A percentile compares a stretch with the other conserved stretches of the same genome.
Evolutionary conservation across 2,329 filamentous ascomycete species (phyloP).

Genomic region (Fusarium abutilonis): DNA sequence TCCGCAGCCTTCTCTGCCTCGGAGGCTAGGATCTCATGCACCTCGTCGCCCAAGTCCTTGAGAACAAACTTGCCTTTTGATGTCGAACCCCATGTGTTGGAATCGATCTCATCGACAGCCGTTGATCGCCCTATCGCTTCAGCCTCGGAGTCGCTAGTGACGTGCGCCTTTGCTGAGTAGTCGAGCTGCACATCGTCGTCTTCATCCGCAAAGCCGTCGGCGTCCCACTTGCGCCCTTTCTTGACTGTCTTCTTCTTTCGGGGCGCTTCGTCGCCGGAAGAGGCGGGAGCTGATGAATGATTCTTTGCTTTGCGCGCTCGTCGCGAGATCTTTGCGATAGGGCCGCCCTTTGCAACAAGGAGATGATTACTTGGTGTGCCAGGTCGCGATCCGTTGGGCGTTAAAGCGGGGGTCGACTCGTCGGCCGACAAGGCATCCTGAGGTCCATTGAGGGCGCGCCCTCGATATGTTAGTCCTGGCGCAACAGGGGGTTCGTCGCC

Average conservation of each 20-base stretch:
- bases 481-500: constrained; percentile 44
- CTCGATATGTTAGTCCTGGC: constrained; percentile 55
- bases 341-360: constrained; percentile 77
- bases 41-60: constrained; percentile 92
- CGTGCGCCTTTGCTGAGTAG: constrained; percentile 77
- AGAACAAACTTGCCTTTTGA: constrained; percentile 92
- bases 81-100: constrained; percentile 85
- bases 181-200: constrained; percentile 83
- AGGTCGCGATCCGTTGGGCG: constrained; percentile 81
- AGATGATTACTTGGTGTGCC: constrained; percentile 74
- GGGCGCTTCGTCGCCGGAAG: constrained; percentile 83
- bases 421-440: constrained; percentile 66
- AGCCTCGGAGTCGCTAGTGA: constrained; percentile 63
- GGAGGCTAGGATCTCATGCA: constrained; percentile 85
- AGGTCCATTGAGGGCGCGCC: constrained; percentile 50
- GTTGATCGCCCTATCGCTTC: constrained; percentile 62
- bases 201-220: constrained; percentile 86
- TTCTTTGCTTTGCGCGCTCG: constrained; percentile 78
- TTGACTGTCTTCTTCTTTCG: constrained; percentile 77
- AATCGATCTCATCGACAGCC: constrained; percentile 77
- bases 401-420: constrained; percentile 70
- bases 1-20: constrained; percentile 68
- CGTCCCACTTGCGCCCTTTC: constrained; percentile 91
- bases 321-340: constrained; percentile 80
- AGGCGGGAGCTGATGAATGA: constrained; percentile 71